Evolutionary conservation across 2,329 filamentous ascomycete species (phyloP).

Genomic region (Coniochaeta sp.): DNA sequence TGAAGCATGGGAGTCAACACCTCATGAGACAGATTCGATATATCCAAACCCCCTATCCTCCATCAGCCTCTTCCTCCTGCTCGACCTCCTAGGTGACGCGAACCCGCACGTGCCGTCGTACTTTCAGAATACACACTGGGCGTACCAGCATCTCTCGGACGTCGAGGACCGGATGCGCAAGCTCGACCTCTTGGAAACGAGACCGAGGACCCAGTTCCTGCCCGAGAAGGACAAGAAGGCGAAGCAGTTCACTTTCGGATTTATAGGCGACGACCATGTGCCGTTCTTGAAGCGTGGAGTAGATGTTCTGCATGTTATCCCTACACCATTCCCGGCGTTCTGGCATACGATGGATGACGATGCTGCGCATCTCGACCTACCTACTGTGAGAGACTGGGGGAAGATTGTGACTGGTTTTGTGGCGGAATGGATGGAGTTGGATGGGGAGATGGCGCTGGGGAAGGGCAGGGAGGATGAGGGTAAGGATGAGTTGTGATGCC

Average conservation of each 20-base stretch:
- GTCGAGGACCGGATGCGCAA: slow-evolving; percentile 51
- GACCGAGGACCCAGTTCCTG: slow-evolving; percentile 51
- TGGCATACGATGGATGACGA: slow-evolving; percentile 88
- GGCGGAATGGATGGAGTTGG: slow-evolving; percentile 85
- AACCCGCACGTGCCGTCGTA: slow-evolving; percentile 55
- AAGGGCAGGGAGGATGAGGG: slow-evolving; percentile 1
- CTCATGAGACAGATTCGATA: slow-evolving; percentile 64
- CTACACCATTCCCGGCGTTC: slow-evolving; percentile 68
- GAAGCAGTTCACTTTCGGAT: slow-evolving; percentile 38
- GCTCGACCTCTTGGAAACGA: slow-evolving; percentile 41
- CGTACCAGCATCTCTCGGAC: slow-evolving; percentile 51
- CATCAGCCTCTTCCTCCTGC: slow-evolving; percentile 60
- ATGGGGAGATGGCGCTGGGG: slow-evolving; percentile 11
- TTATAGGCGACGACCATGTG: slow-evolving; percentile 79
- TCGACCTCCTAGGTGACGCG: slow-evolving; percentile 52
- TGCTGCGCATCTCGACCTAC: slow-evolving; percentile 72
- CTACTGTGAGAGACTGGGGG: slow-evolving; percentile 81
- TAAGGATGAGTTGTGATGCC: slow-evolving; percentile 11
- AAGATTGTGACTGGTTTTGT: slow-evolving; percentile 76
- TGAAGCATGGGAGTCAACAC: slow-evolving; percentile 66
- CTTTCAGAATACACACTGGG: slow-evolving; percentile 65
- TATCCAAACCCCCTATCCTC: slow-evolving; percentile 68
- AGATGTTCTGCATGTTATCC: slow-evolving; percentile 83
- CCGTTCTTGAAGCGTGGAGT: slow-evolving; percentile 86
- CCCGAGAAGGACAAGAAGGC: slow-evolving; percentile 49